Base-by-base conservation (phyloP, 179 eudicot genomes). In the Beta corolliflora region DNA sequence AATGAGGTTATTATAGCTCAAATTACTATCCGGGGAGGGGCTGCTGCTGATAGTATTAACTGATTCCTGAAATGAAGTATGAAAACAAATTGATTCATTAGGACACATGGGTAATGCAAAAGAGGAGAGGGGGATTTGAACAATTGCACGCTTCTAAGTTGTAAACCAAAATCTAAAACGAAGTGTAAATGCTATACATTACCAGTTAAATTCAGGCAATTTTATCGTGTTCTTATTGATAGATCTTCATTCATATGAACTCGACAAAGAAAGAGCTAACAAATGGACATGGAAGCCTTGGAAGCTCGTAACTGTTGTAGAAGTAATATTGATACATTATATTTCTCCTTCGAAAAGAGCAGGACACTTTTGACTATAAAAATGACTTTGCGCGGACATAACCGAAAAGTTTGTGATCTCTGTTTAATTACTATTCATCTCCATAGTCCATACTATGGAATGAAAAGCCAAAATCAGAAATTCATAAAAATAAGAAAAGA, bases 11-110 rank as follows among this genome's bases (percentile, higher is more conserved):
- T 83, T 85, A 77, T 93, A 93, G 87, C 88, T 88, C 79, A 95
- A 84, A 81, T 87, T 87, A 76, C 88, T 92, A 80, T 95, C 98
- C 23, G 98, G 98, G 82, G 89, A 88, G 48, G 93, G 89, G 23
- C 86, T 81, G 73, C 85, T 85, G 84, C 84, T 75, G 75, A 93
- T 83, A 55, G 89, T 77, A 44, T 82, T 88, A 82, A 72, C 86
- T 19, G 91, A 82, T 69, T 87, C 89, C 94, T 93, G 88, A 55
- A 81, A 87, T 50, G 58, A n/a, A 19, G 8, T 8, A 50, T 23
- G 13, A 54, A 84, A 67, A 50, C 16, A n/a, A 36, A n/a, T 21
- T 25, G 23, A 44, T 68, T 44, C 18, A 74, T 29, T 70, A 58
- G 36, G 15, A 15, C 14, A 19, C 5, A 53, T 31, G 14, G 41